These are phyloP conservation scores for Aciculosporium take DNA, from an alignment of 2,329 filamentous ascomycete genomes.

Conservation along the genomic window DNA sequence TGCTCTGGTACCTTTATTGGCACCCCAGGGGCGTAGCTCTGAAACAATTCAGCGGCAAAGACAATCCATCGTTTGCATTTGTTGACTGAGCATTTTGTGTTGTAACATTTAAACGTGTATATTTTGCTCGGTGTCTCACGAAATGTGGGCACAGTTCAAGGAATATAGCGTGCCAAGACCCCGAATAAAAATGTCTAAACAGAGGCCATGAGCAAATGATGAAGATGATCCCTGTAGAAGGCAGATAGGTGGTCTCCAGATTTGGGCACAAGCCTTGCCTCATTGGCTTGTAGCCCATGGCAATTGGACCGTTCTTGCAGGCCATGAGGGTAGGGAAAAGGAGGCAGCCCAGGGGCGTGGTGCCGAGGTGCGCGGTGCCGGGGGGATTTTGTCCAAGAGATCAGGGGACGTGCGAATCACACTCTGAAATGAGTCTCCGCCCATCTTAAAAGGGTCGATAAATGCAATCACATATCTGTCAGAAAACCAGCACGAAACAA, in stretches of 20 bases:
- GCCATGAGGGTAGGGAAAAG: neutral
- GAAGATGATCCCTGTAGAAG: neutral
- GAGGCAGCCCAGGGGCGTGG: too few relatives aligned
- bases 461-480: neutral
- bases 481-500: neutral
- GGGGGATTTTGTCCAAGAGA: neutral
- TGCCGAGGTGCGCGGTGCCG: too few relatives aligned
- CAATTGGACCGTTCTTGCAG: neutral
- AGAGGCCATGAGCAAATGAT: neutral
- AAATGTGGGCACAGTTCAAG: neutral
- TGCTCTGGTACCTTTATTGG: neutral
- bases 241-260: neutral
- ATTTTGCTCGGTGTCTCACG: slow-evolving; percentile 1
- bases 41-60: neutral
- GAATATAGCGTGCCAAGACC: slow-evolving; percentile 1
- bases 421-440: neutral
- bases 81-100: neutral
- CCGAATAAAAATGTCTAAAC: neutral
- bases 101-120: neutral
- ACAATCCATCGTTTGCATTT: neutral
- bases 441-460: neutral
- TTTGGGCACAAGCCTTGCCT: neutral
- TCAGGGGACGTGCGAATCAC: neutral
- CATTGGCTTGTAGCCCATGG: neutral
- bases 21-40: neutral